Base-by-base conservation (phyloP, 2,329 filamentous ascomycete genomes). In the Plectosphaerella cucumerina region DNA sequence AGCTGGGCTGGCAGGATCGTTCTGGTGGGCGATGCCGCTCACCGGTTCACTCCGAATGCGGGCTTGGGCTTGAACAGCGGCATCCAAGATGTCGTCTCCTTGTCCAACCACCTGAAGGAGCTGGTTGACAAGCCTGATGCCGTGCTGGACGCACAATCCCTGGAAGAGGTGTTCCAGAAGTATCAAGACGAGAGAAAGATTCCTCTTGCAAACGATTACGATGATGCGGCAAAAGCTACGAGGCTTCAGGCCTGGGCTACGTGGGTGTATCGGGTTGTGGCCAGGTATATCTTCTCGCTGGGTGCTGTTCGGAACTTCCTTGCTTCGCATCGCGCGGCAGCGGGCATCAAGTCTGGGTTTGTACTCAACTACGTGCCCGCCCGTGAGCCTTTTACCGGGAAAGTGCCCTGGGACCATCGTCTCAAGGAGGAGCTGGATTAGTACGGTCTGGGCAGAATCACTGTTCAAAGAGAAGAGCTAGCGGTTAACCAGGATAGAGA, bases 11-110 rank as follows among this genome's bases (percentile, higher is more conserved):
- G 68, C 3, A 58, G 65, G 1, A 56, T 72, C 10, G 67, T 68
- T 1, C 63, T 73, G 1, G 61, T 57, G 0, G 70, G 70, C 0
- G 70, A 73, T 42, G 56, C 69, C 0, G 62, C 59, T 2, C 69
- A 72, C 49, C 71, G 71, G 33, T 65, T 66, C 48, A 70, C 68
- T 0, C 67, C 70, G 0, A 69, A 65, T 45, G 59, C 65, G 0
- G 68, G 66, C 0, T 57, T 62, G 1, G 69, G 69, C 1, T 64
- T 63, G 31, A 70, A 72, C 55, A 64, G 63, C 21, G 69, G 63
- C 0, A 57, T 72, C 1, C 60, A 66, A 31, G 67, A 70, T 14
- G 50, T 66, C 1, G 59, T 66, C 4, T 58, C 54, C 0, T 52
- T 69, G 1, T 54, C 53, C 47, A 69, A 69, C 47, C 54, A 58